Base-by-base conservation (phyloP, 2,329 filamentous ascomycete genomes). In the Colletotrichum sp. region DNA sequence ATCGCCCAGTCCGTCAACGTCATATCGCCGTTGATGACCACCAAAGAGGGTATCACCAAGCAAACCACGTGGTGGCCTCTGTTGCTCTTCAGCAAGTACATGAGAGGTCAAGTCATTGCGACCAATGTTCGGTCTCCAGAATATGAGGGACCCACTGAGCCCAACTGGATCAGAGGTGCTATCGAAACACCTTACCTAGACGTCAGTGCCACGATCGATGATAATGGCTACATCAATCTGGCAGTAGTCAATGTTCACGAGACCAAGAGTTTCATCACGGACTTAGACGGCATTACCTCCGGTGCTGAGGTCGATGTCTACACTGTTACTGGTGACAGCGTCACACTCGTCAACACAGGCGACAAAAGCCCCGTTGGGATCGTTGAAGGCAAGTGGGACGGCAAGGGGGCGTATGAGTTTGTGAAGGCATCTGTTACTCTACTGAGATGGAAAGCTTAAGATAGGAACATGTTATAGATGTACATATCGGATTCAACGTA, bases 1-100 rank as follows among this genome's bases (percentile, higher is more conserved):
- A 93, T 96, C 72, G 94, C 94, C 2, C 94, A 96, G 84, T 92
- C 89, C 66, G 93, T 96, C 78, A 96, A 96, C 81, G 94, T 96
- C 74, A 95, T 96, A 80, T 92, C 91, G 2, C 94, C 94, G 2
- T 87, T 96, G 13, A 95, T 95, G 92, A 96, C 94, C 1, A 92
- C 88, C 4, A 86, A 88, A 69, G 84, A 88, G 0, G 93, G 93
- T 1, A 84, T 95, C 63, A 83, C 92, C 65, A 93, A 92, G 86
- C 94, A 96, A 86, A 91, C 93, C 0, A 95, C 91, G 5, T 96
- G 93, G 92, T 95, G 93, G 92, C 93, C 94, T 8, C 86, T 95
- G 64, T 87, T 93, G 73, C 87, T 96, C 32, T 95, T 94, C 84
- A 85, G 84, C 81, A 83, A 81, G 80, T 84, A 84, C 83, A 96